These are phyloP conservation scores for Verticillium klebahnii DNA, from an alignment of 2,329 filamentous ascomycete species.

Conservation along the genomic window DNA sequence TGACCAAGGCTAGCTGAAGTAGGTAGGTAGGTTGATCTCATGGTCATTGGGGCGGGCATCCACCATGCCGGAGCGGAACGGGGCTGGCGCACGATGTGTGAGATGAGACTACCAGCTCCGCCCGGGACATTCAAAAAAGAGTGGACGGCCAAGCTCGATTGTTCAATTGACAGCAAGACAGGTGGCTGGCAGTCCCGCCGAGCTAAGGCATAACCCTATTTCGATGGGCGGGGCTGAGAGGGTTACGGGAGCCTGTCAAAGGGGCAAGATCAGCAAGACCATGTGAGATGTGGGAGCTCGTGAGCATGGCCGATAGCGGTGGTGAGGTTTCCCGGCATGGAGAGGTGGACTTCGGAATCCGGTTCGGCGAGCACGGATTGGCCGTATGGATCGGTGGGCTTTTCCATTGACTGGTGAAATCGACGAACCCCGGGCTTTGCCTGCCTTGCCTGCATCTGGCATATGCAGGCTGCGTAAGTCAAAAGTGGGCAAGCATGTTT, in stretches of 20 bases:
- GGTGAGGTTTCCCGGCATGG: background rate
- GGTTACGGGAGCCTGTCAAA: background rate
- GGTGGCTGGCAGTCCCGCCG: background rate
- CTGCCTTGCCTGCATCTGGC: slow-evolving; percentile 1
- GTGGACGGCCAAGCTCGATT: background rate
- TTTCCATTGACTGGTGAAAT: background rate
- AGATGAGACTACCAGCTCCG: background rate
- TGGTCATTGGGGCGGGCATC: background rate
- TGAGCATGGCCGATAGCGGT: background rate
- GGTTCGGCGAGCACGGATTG: background rate
- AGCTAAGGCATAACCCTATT: slow-evolving; percentile 3
- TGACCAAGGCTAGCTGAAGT: background rate
- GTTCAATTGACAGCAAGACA: background rate
- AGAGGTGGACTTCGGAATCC: background rate
- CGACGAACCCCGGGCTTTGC: background rate
- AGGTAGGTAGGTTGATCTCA: background rate
- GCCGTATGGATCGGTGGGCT: background rate
- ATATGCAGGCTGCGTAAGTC: slow-evolving; percentile 5
- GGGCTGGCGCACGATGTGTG: background rate
- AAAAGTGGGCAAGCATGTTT: slow-evolving; percentile 5
- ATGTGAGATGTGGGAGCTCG: background rate
- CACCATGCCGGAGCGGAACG: background rate
- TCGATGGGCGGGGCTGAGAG: background rate
- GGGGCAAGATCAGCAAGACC: background rate
- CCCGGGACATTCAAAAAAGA: background rate